phyloP scores from a whole-genome alignment of 2,329 filamentous ascomycete species.

The Pezicula carpinea region DNA sequence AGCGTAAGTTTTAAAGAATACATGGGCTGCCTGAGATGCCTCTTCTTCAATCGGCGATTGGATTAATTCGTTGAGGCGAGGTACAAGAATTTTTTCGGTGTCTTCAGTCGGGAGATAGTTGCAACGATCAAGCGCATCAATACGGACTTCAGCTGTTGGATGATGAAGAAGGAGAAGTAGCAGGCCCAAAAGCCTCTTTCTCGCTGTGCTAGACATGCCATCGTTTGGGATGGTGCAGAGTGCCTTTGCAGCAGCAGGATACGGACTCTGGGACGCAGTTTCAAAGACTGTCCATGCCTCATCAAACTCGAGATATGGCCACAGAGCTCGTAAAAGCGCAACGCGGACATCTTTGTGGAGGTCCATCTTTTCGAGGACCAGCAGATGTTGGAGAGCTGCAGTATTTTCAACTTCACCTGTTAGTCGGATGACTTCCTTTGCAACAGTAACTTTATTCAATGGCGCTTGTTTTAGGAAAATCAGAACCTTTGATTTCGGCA shows the following conservation, averaged over 20 bases:
- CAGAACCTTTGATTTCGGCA: constrained; percentile 2
- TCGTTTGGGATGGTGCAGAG: constrained; percentile 1
- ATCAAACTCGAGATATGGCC: constrained; percentile 1
- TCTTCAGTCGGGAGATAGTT: constrained; percentile 2
- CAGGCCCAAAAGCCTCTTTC: background rate
- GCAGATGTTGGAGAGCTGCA: constrained; percentile 6
- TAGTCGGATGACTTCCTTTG: constrained; percentile 10
- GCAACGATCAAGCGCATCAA: constrained; percentile 5
- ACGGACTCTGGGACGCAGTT: background rate
- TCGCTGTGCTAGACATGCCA: background rate
- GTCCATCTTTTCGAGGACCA: constrained; percentile 2
- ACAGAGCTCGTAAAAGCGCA: constrained; percentile 8
- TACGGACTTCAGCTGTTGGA: constrained; percentile 4
- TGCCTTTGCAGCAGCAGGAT: constrained; percentile 5
- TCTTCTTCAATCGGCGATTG: constrained; percentile 1
- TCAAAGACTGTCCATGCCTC: constrained; percentile 7
- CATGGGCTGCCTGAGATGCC: background rate
- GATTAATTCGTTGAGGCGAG: constrained; percentile 7
- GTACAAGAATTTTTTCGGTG: background rate
- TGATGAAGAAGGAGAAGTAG: constrained; percentile 6
- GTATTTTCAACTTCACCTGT: constrained; percentile 9
- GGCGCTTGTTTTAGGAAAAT: constrained; percentile 3
- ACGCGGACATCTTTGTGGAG: constrained; percentile 8
- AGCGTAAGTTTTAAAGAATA: constrained; percentile 8
- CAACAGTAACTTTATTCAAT: constrained; percentile 10